Conservation (phyloP, 139 green algal species). For the Ulvella scutata region DNA sequence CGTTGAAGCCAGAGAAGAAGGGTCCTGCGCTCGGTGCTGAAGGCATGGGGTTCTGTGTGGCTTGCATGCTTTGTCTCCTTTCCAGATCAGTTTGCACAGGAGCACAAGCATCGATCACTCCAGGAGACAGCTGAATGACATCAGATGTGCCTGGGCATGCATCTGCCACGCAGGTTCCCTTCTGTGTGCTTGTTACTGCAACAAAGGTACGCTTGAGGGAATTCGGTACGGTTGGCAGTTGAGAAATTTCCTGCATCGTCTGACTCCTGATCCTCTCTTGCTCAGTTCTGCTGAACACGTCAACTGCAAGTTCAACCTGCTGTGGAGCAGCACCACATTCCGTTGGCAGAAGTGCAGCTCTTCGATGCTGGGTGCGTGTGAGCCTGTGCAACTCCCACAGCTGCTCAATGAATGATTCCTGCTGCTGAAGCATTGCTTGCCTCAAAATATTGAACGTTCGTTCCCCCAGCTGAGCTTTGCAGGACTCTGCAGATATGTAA, state of each 20-base stretch:
- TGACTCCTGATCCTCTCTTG: not conserved
- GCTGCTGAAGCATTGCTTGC: slow-evolving; percentile 22
- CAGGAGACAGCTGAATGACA: too few species aligned
- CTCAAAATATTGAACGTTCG: slow-evolving; percentile 15
- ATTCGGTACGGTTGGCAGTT: not conserved
- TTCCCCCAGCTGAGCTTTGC: slow-evolving; percentile 13
- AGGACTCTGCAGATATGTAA: not conserved
- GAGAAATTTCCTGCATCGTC: not conserved
- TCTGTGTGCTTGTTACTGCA: too few species aligned
- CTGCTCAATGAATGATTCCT: slow-evolving; percentile 25
- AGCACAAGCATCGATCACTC: too few species aligned
- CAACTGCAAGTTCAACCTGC: not conserved
- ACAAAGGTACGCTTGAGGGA: not conserved
- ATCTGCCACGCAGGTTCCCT: too few species aligned
- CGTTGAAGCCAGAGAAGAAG: too few species aligned
- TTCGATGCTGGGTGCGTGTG: slow-evolving; percentile 11
- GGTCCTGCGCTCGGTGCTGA: too few species aligned
- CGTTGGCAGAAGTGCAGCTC: not conserved
- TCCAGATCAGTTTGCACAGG: too few species aligned
- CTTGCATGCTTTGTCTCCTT: too few species aligned
- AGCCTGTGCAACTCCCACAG: slow-evolving; percentile 33
- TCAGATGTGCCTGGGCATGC: too few species aligned
- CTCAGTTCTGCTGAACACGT: not conserved
- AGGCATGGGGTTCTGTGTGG: too few species aligned
- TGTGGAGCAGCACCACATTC: not conserved